These are phyloP conservation scores for Russula vinacea DNA, from an alignment of 768 basidiomycete species.

Conservation along the genomic window DNA sequence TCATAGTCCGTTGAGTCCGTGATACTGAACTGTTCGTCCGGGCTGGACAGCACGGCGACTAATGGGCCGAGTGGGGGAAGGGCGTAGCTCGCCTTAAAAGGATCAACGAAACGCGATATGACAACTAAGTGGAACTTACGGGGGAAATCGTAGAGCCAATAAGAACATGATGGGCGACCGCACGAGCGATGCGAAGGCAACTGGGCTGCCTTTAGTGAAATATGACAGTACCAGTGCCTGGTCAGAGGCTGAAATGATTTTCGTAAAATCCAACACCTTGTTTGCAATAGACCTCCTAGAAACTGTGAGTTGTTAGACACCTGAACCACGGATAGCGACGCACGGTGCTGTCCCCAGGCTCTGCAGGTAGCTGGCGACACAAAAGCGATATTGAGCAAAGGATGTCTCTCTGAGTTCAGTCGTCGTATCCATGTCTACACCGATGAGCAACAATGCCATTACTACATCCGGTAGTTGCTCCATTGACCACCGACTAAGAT, in stretches of 20 bases:
- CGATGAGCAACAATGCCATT: slow-evolving; percentile 51
- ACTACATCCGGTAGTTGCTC: slow-evolving; percentile 50
- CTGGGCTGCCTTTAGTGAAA: slow-evolving; percentile 50
- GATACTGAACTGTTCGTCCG: slow-evolving; percentile 38
- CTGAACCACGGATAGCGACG: background rate
- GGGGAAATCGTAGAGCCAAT: slow-evolving; percentile 31
- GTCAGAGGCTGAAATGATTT: slow-evolving; percentile 45
- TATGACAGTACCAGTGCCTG: slow-evolving; percentile 51
- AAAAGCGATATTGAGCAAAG: slow-evolving; percentile 47
- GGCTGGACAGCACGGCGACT: slow-evolving; percentile 48
- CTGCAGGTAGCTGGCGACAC: slow-evolving; percentile 42
- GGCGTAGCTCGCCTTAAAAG: slow-evolving; percentile 35
- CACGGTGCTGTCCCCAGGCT: slow-evolving; percentile 29
- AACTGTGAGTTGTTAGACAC: background rate
- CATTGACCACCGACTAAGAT: slow-evolving; percentile 34
- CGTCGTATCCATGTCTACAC: slow-evolving; percentile 51
- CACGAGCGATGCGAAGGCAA: slow-evolving; percentile 54
- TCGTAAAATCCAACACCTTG: slow-evolving; percentile 44
- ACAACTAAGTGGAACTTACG: slow-evolving; percentile 15
- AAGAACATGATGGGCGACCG: slow-evolving; percentile 53
- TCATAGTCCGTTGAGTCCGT: slow-evolving; percentile 50
- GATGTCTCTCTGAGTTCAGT: slow-evolving; percentile 47
- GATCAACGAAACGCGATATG: slow-evolving; percentile 5
- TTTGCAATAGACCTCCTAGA: slow-evolving; percentile 50
- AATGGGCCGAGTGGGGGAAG: slow-evolving; percentile 53